Evolutionary conservation across 805 yeast genomes (phyloP).

Genomic region (Yamadazyma paraphyllophila): DNA sequence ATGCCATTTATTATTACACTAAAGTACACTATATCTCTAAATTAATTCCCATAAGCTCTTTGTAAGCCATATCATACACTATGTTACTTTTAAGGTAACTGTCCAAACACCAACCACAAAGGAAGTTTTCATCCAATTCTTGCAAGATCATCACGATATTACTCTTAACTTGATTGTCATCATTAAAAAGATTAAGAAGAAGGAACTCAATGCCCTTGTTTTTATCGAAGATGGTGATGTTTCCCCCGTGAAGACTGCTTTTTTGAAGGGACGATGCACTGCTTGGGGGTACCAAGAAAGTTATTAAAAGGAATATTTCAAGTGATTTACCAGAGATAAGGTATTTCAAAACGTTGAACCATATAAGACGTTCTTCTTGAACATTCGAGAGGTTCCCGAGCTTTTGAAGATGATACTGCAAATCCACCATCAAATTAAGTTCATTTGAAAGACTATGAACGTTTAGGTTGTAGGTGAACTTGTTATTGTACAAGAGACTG

Average conservation of each 20-base stretch:
- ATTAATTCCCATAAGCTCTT: conserved; percentile 24
- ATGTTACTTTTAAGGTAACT: conserved; percentile 35
- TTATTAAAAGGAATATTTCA: conserved; percentile 37
- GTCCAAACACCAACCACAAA: conserved; percentile 45
- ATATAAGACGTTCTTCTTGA: conserved; percentile 29
- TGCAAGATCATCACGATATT: conserved; percentile 42
- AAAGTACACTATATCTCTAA: conserved; percentile 7
- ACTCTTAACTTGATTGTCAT: conserved; percentile 38
- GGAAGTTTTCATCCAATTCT: conserved; percentile 41
- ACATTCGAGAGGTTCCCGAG: conserved; percentile 21
- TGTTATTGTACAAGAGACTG: conserved; percentile 28
- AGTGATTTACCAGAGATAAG: conserved; percentile 41
- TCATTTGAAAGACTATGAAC: conserved; percentile 40
- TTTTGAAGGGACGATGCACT: conserved; percentile 38
- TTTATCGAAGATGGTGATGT: conserved; percentile 40
- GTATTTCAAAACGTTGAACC: conserved; percentile 43
- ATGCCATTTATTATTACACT: neutral
- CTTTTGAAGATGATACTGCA: conserved; percentile 41
- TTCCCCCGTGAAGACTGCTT: conserved; percentile 38
- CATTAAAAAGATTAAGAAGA: conserved; percentile 40
- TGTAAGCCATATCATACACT: conserved; percentile 40
- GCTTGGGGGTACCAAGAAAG: conserved; percentile 42
- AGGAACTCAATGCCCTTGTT: conserved; percentile 45
- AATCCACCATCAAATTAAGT: conserved; percentile 40
- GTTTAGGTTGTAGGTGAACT: conserved; percentile 30